Evolutionary conservation across 1,284 basidiomycete species (phyloP), one percentile per base, ranked within the genome.

Genomic region (Microstroma glucosiphilum): DNA sequence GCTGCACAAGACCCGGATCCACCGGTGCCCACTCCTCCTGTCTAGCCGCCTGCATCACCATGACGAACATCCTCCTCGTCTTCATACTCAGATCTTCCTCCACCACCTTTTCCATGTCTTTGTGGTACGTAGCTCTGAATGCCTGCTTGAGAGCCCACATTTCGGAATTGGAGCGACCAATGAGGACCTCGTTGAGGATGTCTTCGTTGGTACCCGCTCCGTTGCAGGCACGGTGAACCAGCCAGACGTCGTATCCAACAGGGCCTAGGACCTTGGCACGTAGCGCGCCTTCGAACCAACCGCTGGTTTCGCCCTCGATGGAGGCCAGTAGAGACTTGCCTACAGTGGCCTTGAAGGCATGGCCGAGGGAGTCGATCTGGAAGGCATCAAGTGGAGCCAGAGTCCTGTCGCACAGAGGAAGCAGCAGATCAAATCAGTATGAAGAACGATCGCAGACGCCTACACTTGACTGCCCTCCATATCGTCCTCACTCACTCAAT

Each of bases 181-280:
- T 69, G 25, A 79, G 56, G 46, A 79, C 66, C 57, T 79, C 77
- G 63, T 73, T 79, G 58, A 79, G 69, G 13, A 78, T 40, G 54
- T 63, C 65, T 58, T 80, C 78, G 65, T 79, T 72, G 9, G 78
- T 80, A 23, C 78, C 78, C 1, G 67, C 69, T 7, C 77, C 78
- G 26, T 69, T 61, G 49, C 70, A 72, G 25, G 77, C 76, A 21
- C 72, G 66, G 58, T 78, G 63, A 57, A 79, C 63, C 54, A 75
- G 64, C 65, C 73, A 69, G 58, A 69, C 72, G 66, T 79, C 78
- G 55, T 67, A 72, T 0, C 69, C 64, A 2, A 79, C 68, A 1
- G 78, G 77, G 11, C 77, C 78, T 41, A 70, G 63, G 15, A 68
- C 69, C 56, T 76, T 69, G 1, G 68, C 63, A 9, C 76, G 63